These are phyloP conservation scores for Eucalyptus sp. DNA, from an alignment of 345 rosid species.

Conservation along the genomic window DNA sequence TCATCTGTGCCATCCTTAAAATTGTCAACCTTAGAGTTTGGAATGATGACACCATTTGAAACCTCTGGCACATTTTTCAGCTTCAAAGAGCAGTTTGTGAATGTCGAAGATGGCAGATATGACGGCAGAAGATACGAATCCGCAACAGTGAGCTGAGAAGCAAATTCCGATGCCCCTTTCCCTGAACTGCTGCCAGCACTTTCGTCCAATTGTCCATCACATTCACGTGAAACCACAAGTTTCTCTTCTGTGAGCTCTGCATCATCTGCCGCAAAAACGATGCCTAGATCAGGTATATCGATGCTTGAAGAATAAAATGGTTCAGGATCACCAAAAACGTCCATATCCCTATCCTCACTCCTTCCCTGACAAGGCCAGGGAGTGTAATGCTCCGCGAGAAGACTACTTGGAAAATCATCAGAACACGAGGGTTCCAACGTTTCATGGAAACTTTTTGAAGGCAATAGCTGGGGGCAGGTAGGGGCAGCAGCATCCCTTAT, in stretches of 20 bases:
- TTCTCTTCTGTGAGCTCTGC: neutral
- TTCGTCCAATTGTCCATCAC: conserved; percentile 1
- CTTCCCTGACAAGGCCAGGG: neutral
- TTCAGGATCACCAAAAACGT: neutral
- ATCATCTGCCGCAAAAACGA: neutral
- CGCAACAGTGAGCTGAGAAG: neutral
- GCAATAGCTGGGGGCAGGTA: neutral
- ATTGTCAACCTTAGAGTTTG: neutral
- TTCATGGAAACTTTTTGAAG: neutral
- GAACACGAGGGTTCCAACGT: neutral
- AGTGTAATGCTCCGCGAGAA: neutral
- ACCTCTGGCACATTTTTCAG: neutral
- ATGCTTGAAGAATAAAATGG: neutral
- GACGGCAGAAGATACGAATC: neutral
- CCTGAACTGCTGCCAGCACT: neutral
- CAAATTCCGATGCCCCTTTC: conserved; percentile 7
- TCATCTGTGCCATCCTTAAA: conserved; percentile 9
- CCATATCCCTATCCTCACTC: neutral
- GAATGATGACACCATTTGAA: neutral
- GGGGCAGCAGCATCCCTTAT: neutral
- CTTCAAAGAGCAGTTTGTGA: conserved; percentile 14
- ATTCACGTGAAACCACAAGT: neutral
- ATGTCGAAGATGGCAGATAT: neutral
- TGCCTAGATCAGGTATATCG: neutral
- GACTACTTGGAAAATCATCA: neutral